Conservation (phyloP, 148 eudicot genomes). For the Rheum nobile region DNA sequence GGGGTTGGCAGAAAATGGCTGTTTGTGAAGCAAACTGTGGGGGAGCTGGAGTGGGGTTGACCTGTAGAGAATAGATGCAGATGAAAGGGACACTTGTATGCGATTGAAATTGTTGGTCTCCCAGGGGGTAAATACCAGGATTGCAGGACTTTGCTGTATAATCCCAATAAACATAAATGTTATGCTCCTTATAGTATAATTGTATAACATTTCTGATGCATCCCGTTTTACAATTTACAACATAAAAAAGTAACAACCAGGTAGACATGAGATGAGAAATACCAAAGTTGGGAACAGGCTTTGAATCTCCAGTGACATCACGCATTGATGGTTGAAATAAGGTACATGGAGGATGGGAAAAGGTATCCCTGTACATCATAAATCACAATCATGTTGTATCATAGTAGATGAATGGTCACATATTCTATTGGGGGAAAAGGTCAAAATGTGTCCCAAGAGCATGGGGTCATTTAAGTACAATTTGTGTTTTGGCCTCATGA, state of each 20-base stretch:
- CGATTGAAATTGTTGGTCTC: conserved; percentile 44
- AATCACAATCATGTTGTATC: neutral
- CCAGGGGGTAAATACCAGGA: conserved; percentile 87
- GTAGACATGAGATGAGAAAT: conserved; percentile 9
- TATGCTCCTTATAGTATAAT: conserved; percentile 26
- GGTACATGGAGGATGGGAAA: conserved; percentile 80
- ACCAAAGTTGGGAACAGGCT: conserved; percentile 77
- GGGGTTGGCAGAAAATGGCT: conserved; percentile 72
- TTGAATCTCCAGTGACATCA: conserved; percentile 27
- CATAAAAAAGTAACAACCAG: conserved; percentile 1
- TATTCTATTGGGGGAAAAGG: neutral
- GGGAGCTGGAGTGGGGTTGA: conserved; percentile 72
- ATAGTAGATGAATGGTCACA: neutral
- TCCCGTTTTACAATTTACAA: neutral
- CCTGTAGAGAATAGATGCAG: conserved; percentile 67
- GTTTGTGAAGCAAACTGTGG: conserved; percentile 72
- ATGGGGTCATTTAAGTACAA: neutral
- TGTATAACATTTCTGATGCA: neutral
- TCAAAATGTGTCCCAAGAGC: neutral
- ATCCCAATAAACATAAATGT: neutral
- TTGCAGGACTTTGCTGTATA: conserved; percentile 33
- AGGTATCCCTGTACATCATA: conserved; percentile 66
- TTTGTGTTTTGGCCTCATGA: neutral
- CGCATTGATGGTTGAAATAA: conserved; percentile 82
- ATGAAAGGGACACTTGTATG: conserved; percentile 52